A percentile compares a stretch with the other conserved stretches of the same genome.
phyloP scores from a whole-genome alignment of 1,139 yeast genomes.

The Meyerozyma elateridarum region DNA sequence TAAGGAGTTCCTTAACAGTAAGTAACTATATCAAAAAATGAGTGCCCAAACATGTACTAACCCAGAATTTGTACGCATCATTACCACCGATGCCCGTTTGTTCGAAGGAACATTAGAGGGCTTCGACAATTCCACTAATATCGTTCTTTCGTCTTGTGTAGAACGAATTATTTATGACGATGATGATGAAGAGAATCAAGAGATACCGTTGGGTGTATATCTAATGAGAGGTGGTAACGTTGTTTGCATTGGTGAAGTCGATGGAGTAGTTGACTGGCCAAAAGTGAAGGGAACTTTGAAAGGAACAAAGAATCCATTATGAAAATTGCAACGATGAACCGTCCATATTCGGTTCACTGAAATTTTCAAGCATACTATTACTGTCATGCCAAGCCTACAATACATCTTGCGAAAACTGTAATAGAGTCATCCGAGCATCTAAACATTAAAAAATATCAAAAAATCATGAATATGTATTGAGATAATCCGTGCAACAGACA shows the following conservation, averaged over 20 bases:
- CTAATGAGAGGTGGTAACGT: constrained; percentile 80
- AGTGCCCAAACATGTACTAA: constrained; percentile 22
- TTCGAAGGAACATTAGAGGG: constrained; percentile 74
- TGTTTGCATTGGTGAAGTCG: constrained; percentile 71
- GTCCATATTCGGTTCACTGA: too few species aligned
- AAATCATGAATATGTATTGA: too few species aligned
- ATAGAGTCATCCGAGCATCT: too few species aligned
- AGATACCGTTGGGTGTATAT: constrained; percentile 52
- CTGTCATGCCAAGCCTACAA: too few species aligned
- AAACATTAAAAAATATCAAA: too few species aligned
- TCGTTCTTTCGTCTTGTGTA: constrained; percentile 57
- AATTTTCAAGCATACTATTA: too few species aligned
- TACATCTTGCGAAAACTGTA: too few species aligned
- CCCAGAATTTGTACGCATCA: constrained; percentile 58
- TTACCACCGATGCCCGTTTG: constrained; percentile 80
- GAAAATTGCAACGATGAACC: too few species aligned
- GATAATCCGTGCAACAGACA: too few species aligned
- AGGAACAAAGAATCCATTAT: constrained; percentile 41
- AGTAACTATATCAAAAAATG: constrained; percentile 15
- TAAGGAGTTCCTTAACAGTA: constrained; percentile 35
- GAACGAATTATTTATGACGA: constrained; percentile 47
- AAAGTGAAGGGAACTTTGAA: constrained; percentile 39
- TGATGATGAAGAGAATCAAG: constrained; percentile 48
- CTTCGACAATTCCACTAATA: constrained; percentile 74
- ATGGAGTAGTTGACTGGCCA: constrained; percentile 58